phyloP scores from a whole-genome alignment of 192 early-diverging fungal genomes.

The Backusella tarrabulga region DNA sequence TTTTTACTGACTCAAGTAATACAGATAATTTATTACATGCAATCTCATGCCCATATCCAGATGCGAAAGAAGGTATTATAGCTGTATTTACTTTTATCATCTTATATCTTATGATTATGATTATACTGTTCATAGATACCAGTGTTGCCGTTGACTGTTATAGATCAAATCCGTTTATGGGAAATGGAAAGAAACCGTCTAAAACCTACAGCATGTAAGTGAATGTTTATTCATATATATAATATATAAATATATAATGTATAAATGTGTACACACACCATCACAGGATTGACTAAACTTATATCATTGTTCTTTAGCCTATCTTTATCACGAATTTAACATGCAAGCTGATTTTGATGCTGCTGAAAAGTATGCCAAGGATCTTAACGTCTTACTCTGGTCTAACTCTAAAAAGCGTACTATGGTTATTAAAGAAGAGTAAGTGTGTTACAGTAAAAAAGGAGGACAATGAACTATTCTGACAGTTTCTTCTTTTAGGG shows the following conservation, averaged over 20 bases:
- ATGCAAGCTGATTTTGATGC: conserved; percentile 71
- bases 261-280: too few relatives aligned
- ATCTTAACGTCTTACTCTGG: conserved; percentile 80
- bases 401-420: conserved; percentile 63
- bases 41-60: conserved; percentile 88
- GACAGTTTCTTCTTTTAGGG: conserved; percentile 16
- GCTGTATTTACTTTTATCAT: background rate
- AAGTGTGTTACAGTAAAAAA: conserved; percentile 11
- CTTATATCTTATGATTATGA: background rate
- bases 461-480: background rate
- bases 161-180: conserved; percentile 96
- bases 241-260: background rate
- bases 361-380: conserved; percentile 72
- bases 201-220: conserved; percentile 40
- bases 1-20: background rate
- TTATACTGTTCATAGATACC: conserved; percentile 46
- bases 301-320: conserved; percentile 34
- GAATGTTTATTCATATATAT: background rate
- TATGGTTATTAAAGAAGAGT: conserved; percentile 68
- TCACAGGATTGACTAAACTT: background rate
- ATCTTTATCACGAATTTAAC: conserved; percentile 78
- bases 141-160: conserved; percentile 85
- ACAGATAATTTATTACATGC: conserved; percentile 87
- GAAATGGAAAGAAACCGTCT: conserved; percentile 92
- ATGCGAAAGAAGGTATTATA: conserved; percentile 70